Percentiles rank a stretch among this genome's conserved stretches.
These are phyloP conservation scores for Neurospora sp. DNA, from an alignment of 2,329 filamentous ascomycete species.

Conservation along the genomic window DNA sequence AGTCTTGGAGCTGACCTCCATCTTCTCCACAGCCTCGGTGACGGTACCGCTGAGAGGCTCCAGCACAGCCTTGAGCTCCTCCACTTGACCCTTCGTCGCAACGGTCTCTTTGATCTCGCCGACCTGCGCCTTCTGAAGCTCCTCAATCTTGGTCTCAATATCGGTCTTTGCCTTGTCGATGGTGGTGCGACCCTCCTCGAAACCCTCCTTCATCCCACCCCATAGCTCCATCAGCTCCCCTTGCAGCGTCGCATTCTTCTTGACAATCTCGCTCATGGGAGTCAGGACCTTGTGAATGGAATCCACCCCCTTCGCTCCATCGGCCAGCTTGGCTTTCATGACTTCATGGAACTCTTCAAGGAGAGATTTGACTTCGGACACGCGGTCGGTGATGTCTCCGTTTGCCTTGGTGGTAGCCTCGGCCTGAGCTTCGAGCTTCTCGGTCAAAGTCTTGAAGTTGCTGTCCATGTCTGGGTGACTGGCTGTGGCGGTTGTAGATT, in stretches of 20 bases:
- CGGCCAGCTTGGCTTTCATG: slow-evolving; percentile 65
- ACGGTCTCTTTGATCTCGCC: slow-evolving; percentile 68
- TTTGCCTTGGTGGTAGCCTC: slow-evolving; percentile 69
- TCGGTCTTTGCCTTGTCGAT: slow-evolving; percentile 65
- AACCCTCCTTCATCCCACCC: slow-evolving; percentile 71
- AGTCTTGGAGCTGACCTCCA: slow-evolving; percentile 68
- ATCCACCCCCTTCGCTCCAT: slow-evolving; percentile 64
- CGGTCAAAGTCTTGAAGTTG: slow-evolving; percentile 44
- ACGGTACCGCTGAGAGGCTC: slow-evolving; percentile 76
- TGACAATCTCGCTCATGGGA: slow-evolving; percentile 52
- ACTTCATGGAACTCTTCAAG: slow-evolving; percentile 71
- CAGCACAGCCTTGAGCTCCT: slow-evolving; percentile 78
- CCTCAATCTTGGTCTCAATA: slow-evolving; percentile 44
- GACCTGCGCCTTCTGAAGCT: slow-evolving; percentile 60
- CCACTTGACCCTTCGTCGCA: slow-evolving; percentile 68
- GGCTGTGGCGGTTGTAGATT: neutral
- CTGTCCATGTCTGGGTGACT: slow-evolving; percentile 37
- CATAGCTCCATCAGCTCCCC: slow-evolving; percentile 63
- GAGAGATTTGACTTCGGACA: slow-evolving; percentile 68
- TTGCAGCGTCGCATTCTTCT: slow-evolving; percentile 45
- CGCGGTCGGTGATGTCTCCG: slow-evolving; percentile 69
- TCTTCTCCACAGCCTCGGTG: slow-evolving; percentile 74
- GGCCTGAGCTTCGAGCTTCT: slow-evolving; percentile 54
- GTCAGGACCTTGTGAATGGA: slow-evolving; percentile 62
- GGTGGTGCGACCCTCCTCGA: slow-evolving; percentile 57